Conservation (phyloP, 345 rosid species). For the Stellera chamaejasme region DNA sequence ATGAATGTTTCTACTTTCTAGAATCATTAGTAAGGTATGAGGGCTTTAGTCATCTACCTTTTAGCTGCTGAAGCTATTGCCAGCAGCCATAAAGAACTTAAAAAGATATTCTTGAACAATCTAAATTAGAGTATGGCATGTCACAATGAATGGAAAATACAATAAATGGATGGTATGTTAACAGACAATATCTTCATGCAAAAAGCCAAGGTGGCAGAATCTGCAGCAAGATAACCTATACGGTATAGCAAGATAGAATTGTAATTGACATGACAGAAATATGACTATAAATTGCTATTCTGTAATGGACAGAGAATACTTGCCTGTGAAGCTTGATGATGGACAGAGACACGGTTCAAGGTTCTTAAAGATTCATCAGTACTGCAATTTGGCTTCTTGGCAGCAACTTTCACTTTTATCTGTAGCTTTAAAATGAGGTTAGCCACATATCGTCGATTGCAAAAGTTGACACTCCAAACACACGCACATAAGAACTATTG, state of each 20-base stretch:
- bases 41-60: too few species aligned
- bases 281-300: neutral
- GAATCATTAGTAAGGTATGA: too few species aligned
- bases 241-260: slow-evolving; percentile 7
- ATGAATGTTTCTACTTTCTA: neutral
- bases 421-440: slow-evolving; percentile 21
- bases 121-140: too few species aligned
- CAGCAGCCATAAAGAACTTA: too few species aligned
- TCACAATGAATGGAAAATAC: neutral
- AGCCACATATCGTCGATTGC: slow-evolving; percentile 6
- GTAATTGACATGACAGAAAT: too few species aligned
- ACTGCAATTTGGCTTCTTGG: slow-evolving; percentile 41
- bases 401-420: slow-evolving; percentile 34
- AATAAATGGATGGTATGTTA: neutral
- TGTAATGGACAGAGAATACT: slow-evolving; percentile 10
- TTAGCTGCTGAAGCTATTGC: too few species aligned
- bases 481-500: slow-evolving; percentile 1
- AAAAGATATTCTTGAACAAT: too few species aligned
- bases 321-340: slow-evolving; percentile 32
- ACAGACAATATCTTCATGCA: neutral
- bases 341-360: slow-evolving; percentile 36
- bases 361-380: slow-evolving; percentile 35
- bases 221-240: slow-evolving; percentile 6
- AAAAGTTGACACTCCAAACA: slow-evolving; percentile 10
- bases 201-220: neutral